These are phyloP conservation scores for Dalbergia cochinchinensis DNA, from an alignment of 306 rosid genomes.

Conservation along the genomic window DNA sequence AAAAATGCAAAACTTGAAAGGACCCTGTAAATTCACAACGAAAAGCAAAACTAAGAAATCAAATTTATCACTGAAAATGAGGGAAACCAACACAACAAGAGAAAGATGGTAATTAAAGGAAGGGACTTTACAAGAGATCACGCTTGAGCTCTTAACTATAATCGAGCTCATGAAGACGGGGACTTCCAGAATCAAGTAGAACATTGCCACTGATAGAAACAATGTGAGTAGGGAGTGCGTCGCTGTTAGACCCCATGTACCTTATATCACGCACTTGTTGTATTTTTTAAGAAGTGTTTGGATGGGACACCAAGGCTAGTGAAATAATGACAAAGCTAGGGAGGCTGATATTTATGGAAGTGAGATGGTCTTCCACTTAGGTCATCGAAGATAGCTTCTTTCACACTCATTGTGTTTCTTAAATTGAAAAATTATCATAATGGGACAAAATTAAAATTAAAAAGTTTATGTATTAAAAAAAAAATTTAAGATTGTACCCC, in stretches of 20 bases:
- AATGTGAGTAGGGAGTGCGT: constrained; percentile 42
- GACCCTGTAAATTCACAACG: constrained; percentile 61
- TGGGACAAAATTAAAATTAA: too few species aligned
- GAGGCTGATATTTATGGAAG: too few species aligned
- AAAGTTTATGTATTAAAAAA: too few species aligned
- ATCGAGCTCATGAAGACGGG: constrained; percentile 89
- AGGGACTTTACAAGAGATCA: constrained; percentile 81
- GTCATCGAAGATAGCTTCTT: too few species aligned
- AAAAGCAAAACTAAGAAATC: not conserved
- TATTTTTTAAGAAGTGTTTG: not conserved
- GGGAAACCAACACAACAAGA: not conserved
- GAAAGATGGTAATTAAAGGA: too few species aligned
- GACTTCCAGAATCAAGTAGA: constrained; percentile 75
- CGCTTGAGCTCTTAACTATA: constrained; percentile 99
- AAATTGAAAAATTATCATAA: too few species aligned
- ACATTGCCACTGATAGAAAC: constrained; percentile 42
- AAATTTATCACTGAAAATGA: not conserved
- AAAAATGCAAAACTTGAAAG: constrained; percentile 90
- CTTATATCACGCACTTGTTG: too few species aligned
- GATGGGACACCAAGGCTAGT: not conserved
- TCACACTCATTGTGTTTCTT: too few species aligned
- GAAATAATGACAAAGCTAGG: too few species aligned
- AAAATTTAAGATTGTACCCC: too few species aligned
- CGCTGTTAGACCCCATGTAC: constrained; percentile 32
- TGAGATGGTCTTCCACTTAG: too few species aligned